Conservation (phyloP, 495 filamentous ascomycete species). For the Talaromyces thailandensis region DNA sequence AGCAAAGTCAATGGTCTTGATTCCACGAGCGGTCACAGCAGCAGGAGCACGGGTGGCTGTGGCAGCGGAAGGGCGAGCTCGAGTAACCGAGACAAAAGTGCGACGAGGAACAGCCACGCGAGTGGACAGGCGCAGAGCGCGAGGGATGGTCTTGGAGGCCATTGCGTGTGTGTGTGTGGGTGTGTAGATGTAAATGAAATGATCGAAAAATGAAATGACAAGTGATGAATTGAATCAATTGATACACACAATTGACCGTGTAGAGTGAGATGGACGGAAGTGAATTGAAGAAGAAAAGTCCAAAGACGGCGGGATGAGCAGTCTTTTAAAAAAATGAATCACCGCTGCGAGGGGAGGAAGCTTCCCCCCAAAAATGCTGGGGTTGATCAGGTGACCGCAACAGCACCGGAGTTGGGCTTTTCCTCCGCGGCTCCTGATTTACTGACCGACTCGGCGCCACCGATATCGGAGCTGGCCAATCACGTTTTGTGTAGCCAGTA, state of each 20-base stretch:
- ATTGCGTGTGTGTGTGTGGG: conserved; percentile 55
- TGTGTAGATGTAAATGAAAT: conserved; percentile 14
- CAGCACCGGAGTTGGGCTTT: conserved; percentile 23
- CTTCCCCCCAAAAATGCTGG: conserved; percentile 12
- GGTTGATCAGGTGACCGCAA: conserved; percentile 7
- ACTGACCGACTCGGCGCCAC: not conserved
- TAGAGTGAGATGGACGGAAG: conserved; percentile 8
- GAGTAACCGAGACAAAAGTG: conserved; percentile 53
- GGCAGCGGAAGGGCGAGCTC: conserved; percentile 2
- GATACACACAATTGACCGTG: conserved; percentile 15
- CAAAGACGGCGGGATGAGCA: conserved; percentile 13
- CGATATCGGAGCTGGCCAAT: conserved; percentile 1
- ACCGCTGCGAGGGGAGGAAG: conserved; percentile 5
- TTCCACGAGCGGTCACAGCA: conserved; percentile 37
- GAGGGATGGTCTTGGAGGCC: conserved; percentile 52
- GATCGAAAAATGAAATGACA: conserved; percentile 6
- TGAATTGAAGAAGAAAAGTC: conserved; percentile 13
- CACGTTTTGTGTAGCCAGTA: not conserved
- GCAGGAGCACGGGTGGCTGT: conserved; percentile 39
- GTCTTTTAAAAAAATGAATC: conserved; percentile 12
- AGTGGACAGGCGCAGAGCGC: conserved; percentile 25
- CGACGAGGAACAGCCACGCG: conserved; percentile 51
- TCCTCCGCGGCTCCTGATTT: conserved; percentile 26
- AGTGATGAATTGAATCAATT: conserved; percentile 10
- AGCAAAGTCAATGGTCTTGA: conserved; percentile 72